These are phyloP conservation scores for Metarhizium humberi DNA, from an alignment of 2,329 filamentous ascomycete genomes.

Conservation along the genomic window DNA sequence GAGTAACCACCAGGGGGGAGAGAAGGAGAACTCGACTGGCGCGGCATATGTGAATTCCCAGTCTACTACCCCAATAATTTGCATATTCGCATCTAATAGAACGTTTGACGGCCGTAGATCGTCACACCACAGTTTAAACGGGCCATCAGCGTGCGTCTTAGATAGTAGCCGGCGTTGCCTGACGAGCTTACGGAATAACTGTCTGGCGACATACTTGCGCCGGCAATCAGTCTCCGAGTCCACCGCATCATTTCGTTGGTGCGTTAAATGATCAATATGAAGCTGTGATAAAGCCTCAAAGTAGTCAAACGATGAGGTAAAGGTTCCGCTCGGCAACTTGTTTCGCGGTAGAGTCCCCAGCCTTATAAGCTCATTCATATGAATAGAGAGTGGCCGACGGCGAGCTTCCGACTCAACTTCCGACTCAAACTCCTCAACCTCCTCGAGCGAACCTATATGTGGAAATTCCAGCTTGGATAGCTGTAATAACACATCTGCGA, in stretches of 20 bases:
- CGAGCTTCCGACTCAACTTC: constrained; percentile 13
- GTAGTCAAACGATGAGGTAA: not conserved
- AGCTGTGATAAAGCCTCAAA: not conserved
- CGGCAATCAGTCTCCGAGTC: constrained; percentile 18
- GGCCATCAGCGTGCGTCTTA: constrained; percentile 7
- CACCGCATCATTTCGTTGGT: constrained; percentile 29
- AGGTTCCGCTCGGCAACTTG: not conserved
- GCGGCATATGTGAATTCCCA: constrained; percentile 30
- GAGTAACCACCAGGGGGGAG: constrained; percentile 30
- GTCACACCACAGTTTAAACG: constrained; percentile 18
- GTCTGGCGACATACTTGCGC: constrained; percentile 22
- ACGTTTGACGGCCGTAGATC: constrained; percentile 24
- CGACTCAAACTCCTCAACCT: constrained; percentile 8
- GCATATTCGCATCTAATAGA: constrained; percentile 17
- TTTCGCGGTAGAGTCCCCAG: not conserved
- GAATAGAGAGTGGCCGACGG: constrained; percentile 10
- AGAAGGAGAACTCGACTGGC: constrained; percentile 22
- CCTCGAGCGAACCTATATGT: not conserved
- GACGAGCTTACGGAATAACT: constrained; percentile 14
- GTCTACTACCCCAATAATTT: constrained; percentile 26
- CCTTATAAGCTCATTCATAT: constrained; percentile 4
- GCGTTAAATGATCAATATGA: constrained; percentile 2
- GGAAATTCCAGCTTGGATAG: constrained; percentile 2
- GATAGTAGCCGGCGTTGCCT: constrained; percentile 16
- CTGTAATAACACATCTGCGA: constrained; percentile 3